A percentile compares a stretch with the other conserved stretches of the same genome.
phyloP scores from a whole-genome alignment of 768 basidiomycete species.

The Pluteus cervinus region DNA sequence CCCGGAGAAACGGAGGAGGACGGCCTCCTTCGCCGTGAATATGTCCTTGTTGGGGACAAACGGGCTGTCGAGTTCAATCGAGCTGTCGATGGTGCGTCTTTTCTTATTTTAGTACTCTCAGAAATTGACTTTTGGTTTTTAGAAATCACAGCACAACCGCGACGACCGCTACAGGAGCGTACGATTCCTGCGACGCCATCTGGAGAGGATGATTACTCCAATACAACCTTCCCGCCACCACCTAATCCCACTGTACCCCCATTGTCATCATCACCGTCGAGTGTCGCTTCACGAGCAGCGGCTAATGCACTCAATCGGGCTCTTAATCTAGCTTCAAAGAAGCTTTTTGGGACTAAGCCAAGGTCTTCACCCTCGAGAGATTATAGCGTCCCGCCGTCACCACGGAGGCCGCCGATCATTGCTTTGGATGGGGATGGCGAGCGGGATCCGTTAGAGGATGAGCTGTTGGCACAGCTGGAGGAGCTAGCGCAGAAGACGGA shows the following conservation, averaged over 20 bases:
- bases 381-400: conserved; percentile 44
- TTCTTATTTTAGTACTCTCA: background rate
- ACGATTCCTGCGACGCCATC: conserved; percentile 42
- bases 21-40: conserved; percentile 75
- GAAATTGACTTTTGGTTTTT: conserved; percentile 9
- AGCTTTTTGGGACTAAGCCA: conserved; percentile 58
- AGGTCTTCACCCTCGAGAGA: conserved; percentile 32
- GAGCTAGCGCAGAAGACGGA: conserved; percentile 95
- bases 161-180: conserved; percentile 54
- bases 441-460: conserved; percentile 74
- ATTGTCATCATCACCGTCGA: conserved; percentile 61
- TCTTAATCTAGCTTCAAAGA: conserved; percentile 75
- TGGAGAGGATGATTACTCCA: conserved; percentile 35
- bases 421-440: conserved; percentile 36
- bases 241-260: conserved; percentile 48
- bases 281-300: conserved; percentile 52
- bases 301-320: conserved; percentile 76
- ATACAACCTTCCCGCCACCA: conserved; percentile 66
- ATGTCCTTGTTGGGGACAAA: conserved; percentile 89
- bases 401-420: conserved; percentile 51
- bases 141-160: conserved; percentile 63
- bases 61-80: conserved; percentile 89
- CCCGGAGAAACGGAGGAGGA: conserved; percentile 85
- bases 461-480: conserved; percentile 74
- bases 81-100: conserved; percentile 75